Base-by-base conservation (phyloP, 352 stramenopile genomes). In the Phytopythium litorale region DNA sequence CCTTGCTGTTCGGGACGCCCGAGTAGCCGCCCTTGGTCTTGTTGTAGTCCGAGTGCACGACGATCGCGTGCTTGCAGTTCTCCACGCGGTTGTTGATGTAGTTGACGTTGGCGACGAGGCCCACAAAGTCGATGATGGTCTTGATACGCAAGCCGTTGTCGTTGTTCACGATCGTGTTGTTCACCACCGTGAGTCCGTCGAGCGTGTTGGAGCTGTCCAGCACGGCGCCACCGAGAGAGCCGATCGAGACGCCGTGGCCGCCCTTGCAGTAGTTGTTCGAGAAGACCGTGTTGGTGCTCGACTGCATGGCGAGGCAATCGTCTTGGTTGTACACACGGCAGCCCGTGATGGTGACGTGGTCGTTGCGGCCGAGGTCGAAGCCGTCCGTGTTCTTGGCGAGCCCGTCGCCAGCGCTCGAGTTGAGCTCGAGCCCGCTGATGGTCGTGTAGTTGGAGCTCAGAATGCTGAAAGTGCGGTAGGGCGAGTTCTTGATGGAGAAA, bases 101-200 rank as follows among this genome's bases (percentile, higher is more conserved):
- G 45, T 50, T 55, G 43, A 63, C 50, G 33, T 64, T 56, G 2
- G 43, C 25, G 33, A 75, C 64, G 16, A 65, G 42, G 18, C 64
- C 68, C 25, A 66, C 55, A 4, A 67, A 30, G 45, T 52, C 67
- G n/a, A 75, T 68, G 30, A 76, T 68, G 18, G 68, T 72, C 43
- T 75, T 76, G 63, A 79, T 79, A 9, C 69, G 69, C n/a, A 78
- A 49, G 2, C 71, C 70, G 58, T 78, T 75, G 58, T 56, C 37
- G 56, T 56, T 63, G 67, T 79, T 40, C 32, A 65, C 19, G 64
- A 78, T 78, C 53, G 58, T 63, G 67, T 74, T 75, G 59, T 67
- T 66, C 7, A 63, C 32, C 0, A 76, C 68, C 7, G 55, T 53
- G 7, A 79, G 56, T 21, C 60, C 52, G 0, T 40, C 54, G 50